Evolutionary conservation across 805 yeast genomes (phyloP).

Genomic region (Wickerhamomyces bovis): DNA sequence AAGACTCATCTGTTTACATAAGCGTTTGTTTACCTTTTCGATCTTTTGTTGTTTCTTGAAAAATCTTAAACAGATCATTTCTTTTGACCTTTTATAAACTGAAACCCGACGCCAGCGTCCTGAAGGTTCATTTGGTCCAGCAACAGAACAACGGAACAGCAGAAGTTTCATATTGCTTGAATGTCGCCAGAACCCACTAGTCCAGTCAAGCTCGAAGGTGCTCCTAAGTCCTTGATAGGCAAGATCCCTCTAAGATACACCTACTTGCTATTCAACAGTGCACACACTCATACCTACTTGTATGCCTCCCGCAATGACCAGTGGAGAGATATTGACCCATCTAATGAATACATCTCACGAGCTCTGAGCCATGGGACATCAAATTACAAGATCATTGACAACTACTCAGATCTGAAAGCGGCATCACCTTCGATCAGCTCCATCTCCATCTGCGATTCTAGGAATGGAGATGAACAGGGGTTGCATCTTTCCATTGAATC

Average conservation of each 20-base stretch:
- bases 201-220: not conserved
- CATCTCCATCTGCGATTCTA: constrained; percentile 8
- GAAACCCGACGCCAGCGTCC: no score
- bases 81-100: no score
- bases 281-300: constrained; percentile 5
- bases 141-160: no score
- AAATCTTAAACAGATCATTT: no score
- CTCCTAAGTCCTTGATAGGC: not conserved
- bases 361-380: not conserved
- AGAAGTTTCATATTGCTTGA: no score
- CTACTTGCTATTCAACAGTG: constrained; percentile 10
- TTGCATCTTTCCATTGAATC: constrained; percentile 18
- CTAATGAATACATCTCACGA: constrained; percentile 8
- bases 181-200: not conserved
- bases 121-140: no score
- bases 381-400: constrained; percentile 18
- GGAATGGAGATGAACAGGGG: constrained; percentile 7
- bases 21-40: constrained; percentile 1
- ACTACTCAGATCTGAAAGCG: constrained; percentile 2
- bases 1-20: not conserved
- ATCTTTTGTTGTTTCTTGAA: constrained; percentile 1
- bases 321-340: constrained; percentile 12
- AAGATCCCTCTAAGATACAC: constrained; percentile 17
- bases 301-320: constrained; percentile 19
- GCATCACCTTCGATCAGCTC: not conserved